A percentile compares a stretch with the other conserved stretches of the same genome.
These are phyloP conservation scores for Boletus reticuloceps DNA, from an alignment of 768 basidiomycete genomes.

Conservation along the genomic window DNA sequence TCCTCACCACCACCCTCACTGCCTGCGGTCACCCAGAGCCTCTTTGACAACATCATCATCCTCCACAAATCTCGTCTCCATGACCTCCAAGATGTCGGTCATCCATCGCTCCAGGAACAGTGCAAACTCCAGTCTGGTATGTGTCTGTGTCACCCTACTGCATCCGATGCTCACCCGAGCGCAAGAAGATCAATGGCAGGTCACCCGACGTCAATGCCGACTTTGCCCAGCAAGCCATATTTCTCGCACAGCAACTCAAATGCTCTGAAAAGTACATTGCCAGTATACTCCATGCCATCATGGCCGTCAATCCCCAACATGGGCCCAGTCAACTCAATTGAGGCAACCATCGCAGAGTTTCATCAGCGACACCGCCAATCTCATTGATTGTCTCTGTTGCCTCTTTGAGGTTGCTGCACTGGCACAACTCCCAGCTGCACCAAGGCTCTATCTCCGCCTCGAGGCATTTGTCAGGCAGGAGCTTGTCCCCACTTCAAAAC, in stretches of 20 bases:
- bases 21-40: slow-evolving; percentile 52
- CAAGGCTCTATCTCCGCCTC: slow-evolving; percentile 50
- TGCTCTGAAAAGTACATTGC: slow-evolving; percentile 83
- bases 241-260: slow-evolving; percentile 77
- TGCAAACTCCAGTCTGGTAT: slow-evolving; percentile 60
- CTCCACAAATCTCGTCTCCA: slow-evolving; percentile 61
- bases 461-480: slow-evolving; percentile 54
- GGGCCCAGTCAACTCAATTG: slow-evolving; percentile 53
- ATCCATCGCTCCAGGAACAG: slow-evolving; percentile 60
- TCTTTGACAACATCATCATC: slow-evolving; percentile 74
- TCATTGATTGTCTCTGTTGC: slow-evolving; percentile 67
- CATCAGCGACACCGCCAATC: slow-evolving; percentile 64
- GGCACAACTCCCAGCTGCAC: slow-evolving; percentile 42
- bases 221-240: slow-evolving; percentile 73
- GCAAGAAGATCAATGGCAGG: slow-evolving; percentile 70
- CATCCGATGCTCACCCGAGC: background rate
- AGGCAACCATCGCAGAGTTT: slow-evolving; percentile 62
- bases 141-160: slow-evolving; percentile 32
- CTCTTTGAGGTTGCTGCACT: slow-evolving; percentile 62
- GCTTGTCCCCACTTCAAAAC: slow-evolving; percentile 41
- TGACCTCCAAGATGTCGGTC: slow-evolving; percentile 50
- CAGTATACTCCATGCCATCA: slow-evolving; percentile 61
- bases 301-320: slow-evolving; percentile 64
- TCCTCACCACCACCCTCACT: slow-evolving; percentile 47
- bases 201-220: slow-evolving; percentile 74